A percentile compares a stretch with the other conserved stretches of the same genome.
Conservation (phyloP, 1,284 basidiomycete genomes). For the Melampsora larici-populina region DNA sequence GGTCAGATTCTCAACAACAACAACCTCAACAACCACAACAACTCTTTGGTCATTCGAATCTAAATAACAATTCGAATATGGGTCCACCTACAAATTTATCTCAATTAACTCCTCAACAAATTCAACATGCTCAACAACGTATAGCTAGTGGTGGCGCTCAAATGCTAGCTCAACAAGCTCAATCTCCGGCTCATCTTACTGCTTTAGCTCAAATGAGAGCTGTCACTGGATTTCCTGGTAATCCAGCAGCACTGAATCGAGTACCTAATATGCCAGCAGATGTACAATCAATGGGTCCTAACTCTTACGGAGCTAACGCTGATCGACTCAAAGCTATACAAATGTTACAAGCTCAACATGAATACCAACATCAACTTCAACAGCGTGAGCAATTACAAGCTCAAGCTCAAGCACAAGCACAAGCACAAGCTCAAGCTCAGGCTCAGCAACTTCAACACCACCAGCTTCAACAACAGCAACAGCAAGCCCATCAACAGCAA, state of each 20-base stretch:
- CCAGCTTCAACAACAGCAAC: background rate
- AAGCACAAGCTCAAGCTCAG: background rate
- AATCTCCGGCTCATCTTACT: background rate
- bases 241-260: background rate
- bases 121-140: slow-evolving; percentile 11
- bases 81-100: background rate
- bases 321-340: background rate
- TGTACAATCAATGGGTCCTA: background rate
- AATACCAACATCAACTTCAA: background rate
- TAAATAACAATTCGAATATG: background rate
- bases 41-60: background rate
- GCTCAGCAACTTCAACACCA: background rate
- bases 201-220: background rate
- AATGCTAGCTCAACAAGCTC: background rate
- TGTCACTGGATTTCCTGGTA: slow-evolving; percentile 1
- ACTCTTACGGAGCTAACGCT: background rate
- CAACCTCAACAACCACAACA: background rate
- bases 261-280: background rate
- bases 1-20: slow-evolving; percentile 8
- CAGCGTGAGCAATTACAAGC: background rate
- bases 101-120: slow-evolving; percentile 1
- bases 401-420: background rate
- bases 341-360: background rate
- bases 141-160: background rate
- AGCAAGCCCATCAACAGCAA: too few relatives aligned